Evolutionary conservation across 345 rosid species (phyloP).

Genomic region (Gossypium australe): DNA sequence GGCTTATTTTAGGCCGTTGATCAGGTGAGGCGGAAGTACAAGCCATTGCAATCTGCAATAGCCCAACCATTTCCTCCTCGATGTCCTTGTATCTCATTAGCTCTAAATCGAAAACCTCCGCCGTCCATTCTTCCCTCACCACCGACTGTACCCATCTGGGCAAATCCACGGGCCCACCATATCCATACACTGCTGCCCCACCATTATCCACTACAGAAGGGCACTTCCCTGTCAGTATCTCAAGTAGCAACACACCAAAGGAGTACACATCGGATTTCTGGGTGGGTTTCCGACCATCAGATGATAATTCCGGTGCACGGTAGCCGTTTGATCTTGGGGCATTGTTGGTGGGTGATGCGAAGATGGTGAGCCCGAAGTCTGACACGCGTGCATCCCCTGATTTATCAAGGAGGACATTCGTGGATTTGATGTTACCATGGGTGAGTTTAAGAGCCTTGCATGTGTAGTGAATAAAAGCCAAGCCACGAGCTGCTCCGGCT

Average conservation of each 20-base stretch:
- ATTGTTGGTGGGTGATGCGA: constrained; percentile 32
- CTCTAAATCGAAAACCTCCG: constrained; percentile 81
- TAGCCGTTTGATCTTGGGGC: constrained; percentile 62
- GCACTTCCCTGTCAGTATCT: constrained; percentile 75
- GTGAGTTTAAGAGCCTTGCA: constrained; percentile 68
- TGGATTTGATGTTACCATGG: constrained; percentile 86
- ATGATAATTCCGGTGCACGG: constrained; percentile 53
- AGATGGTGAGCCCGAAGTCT: constrained; percentile 59
- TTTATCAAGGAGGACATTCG: constrained; percentile 69
- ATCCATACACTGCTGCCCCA: constrained; percentile 36
- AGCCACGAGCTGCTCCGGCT: constrained; percentile 74
- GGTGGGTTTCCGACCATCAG: constrained; percentile 41
- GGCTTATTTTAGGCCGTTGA: constrained; percentile 59
- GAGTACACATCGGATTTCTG: constrained; percentile 81
- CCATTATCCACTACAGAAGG: constrained; percentile 48
- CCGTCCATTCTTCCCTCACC: constrained; percentile 87
- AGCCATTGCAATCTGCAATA: constrained; percentile 65
- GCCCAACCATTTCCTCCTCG: constrained; percentile 81
- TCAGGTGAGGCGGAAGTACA: constrained; percentile 46
- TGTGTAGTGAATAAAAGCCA: constrained; percentile 63
- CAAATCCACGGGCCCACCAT: constrained; percentile 54
- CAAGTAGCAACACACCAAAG: constrained; percentile 67
- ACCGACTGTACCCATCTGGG: constrained; percentile 80
- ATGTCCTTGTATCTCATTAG: constrained; percentile 78
- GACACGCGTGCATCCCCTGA: constrained; percentile 60